Conservation (phyloP, 2,329 filamentous ascomycete species). For the Ceratocystis ficicola region DNA sequence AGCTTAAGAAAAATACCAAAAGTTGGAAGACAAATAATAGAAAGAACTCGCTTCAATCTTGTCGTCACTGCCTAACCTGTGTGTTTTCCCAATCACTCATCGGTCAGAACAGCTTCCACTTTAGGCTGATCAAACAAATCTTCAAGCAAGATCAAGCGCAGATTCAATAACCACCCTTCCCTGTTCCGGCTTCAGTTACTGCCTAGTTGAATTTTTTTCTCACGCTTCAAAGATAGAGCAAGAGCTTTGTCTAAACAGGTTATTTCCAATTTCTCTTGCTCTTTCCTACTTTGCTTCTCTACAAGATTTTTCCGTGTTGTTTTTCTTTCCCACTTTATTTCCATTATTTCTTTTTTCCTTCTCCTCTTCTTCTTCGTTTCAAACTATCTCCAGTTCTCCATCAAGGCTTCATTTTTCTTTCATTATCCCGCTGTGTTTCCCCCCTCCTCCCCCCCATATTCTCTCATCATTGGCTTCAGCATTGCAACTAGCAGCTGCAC, state of each 20-base stretch:
- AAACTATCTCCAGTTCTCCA: background rate
- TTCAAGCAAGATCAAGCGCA: too few relatives aligned
- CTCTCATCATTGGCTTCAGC: background rate
- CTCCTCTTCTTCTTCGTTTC: background rate
- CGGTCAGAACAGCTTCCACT: background rate
- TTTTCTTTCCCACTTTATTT: background rate
- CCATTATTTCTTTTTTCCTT: background rate
- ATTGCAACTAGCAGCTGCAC: background rate
- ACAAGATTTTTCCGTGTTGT: background rate
- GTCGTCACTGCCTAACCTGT: constrained; percentile 8
- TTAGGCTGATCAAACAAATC: constrained; percentile 1
- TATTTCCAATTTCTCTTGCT: background rate
- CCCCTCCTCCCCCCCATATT: background rate
- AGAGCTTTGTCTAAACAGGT: background rate
- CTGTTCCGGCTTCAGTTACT: constrained; percentile 6
- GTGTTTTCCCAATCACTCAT: background rate
- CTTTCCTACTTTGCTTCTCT: background rate
- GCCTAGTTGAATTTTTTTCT: background rate
- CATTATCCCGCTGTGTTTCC: background rate
- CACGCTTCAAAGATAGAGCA: background rate
- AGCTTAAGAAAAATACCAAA: background rate
- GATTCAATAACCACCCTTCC: background rate
- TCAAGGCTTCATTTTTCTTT: background rate
- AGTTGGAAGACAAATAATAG: too few relatives aligned
- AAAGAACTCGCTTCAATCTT: background rate